phyloP scores from a whole-genome alignment of 1,284 basidiomycete genomes.

The Butyriboletus appendiculatus region DNA sequence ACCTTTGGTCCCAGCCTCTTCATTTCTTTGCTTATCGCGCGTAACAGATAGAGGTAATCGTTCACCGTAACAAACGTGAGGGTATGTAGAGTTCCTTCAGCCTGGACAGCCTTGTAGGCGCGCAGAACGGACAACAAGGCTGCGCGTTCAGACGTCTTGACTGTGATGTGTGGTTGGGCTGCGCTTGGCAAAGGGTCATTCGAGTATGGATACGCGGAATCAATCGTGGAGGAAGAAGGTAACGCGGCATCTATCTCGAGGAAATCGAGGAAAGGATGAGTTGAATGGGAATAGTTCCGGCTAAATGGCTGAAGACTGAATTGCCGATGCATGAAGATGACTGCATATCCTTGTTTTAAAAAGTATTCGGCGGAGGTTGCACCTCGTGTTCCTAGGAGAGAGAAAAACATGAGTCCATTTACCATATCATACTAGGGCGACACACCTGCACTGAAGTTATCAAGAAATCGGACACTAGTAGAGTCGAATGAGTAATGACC shows the following conservation, averaged over 20 bases:
- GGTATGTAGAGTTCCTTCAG: constrained; percentile 74
- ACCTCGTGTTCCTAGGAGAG: constrained; percentile 79
- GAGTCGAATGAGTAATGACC: constrained; percentile 27
- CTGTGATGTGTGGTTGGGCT: constrained; percentile 54
- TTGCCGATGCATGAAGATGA: constrained; percentile 98
- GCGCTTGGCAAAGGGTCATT: constrained; percentile 19
- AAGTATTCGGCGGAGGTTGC: constrained; percentile 99
- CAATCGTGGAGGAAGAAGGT: constrained; percentile 21
- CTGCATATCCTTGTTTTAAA: constrained; percentile 89
- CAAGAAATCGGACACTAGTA: constrained; percentile 93
- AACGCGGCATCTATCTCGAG: constrained; percentile 66
- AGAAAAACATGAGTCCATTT: neutral
- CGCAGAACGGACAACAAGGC: constrained; percentile 76
- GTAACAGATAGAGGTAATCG: constrained; percentile 93
- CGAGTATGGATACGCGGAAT: constrained; percentile 20
- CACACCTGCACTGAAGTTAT: constrained; percentile 97
- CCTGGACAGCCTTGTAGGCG: constrained; percentile 82
- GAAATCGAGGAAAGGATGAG: constrained; percentile 96
- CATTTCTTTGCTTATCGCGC: constrained; percentile 78
- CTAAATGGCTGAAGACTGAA: constrained; percentile 98
- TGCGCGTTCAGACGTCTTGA: constrained; percentile 62
- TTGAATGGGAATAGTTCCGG: constrained; percentile 95
- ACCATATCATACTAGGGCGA: neutral
- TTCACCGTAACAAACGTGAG: constrained; percentile 94
- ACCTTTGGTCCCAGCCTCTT: constrained; percentile 67